Conservation (phyloP, 148 eudicot genomes). For the Chenopodium formosanum region DNA sequence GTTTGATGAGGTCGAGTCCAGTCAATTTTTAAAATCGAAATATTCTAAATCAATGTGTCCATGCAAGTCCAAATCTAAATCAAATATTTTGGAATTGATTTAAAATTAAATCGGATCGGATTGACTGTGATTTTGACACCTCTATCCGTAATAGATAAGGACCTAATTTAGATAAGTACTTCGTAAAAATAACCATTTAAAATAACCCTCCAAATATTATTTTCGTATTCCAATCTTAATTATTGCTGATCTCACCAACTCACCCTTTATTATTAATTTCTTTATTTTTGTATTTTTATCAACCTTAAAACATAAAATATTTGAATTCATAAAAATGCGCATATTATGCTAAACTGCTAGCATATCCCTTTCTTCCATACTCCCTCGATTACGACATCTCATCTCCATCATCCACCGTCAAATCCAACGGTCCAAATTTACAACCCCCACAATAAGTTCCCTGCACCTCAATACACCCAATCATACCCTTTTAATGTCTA, state of each 20-base stretch:
- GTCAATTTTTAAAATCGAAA: too few species aligned
- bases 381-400: constrained; percentile 13
- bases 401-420: constrained; percentile 20
- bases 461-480: constrained; percentile 5
- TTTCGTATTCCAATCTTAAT: constrained; percentile 20
- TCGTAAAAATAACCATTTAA: neutral
- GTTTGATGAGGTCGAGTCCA: too few species aligned
- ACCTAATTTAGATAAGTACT: constrained; percentile 4
- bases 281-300: neutral
- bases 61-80: too few species aligned
- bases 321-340: neutral
- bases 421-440: constrained; percentile 10
- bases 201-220: neutral
- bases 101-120: too few species aligned
- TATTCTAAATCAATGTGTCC: too few species aligned
- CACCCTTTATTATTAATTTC: neutral
- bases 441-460: neutral
- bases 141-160: neutral
- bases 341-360: constrained; percentile 19
- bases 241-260: neutral
- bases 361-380: constrained; percentile 26
- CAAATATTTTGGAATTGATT: too few species aligned
- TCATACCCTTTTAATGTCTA: neutral
- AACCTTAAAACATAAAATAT: neutral
- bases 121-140: too few species aligned